Conservation (phyloP, 768 basidiomycete species). For the Auricularia sp. region DNA sequence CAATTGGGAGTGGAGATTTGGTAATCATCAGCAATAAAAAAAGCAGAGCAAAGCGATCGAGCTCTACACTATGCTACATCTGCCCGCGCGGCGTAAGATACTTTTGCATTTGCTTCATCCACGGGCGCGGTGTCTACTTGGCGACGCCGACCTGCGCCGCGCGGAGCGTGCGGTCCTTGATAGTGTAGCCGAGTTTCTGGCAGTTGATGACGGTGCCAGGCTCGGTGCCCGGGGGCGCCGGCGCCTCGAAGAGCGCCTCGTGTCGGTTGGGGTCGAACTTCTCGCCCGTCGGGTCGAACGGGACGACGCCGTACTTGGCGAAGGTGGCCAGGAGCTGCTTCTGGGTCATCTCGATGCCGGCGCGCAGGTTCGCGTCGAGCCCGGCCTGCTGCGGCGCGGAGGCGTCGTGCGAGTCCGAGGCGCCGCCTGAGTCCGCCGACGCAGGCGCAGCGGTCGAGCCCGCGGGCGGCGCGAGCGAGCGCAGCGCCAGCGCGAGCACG, state of each 20-base stretch:
- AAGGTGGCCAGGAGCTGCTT: constrained; percentile 81
- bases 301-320: constrained; percentile 83
- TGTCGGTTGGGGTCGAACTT: constrained; percentile 91
- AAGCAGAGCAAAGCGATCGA: no score
- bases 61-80: neutral
- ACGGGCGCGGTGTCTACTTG: constrained; percentile 25
- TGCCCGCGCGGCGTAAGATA: neutral
- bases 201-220: constrained; percentile 86
- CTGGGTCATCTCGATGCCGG: constrained; percentile 88
- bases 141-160: constrained; percentile 96
- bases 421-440: constrained; percentile 21
- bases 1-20: no score
- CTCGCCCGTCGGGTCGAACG: constrained; percentile 88
- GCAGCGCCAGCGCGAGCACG: constrained; percentile 75
- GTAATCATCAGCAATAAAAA: no score
- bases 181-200: constrained; percentile 84
- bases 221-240: constrained; percentile 70
- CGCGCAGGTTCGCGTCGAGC: constrained; percentile 55
- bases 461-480: constrained; percentile 39
- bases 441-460: constrained; percentile 21
- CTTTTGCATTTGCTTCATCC: neutral
- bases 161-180: constrained; percentile 86
- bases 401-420: constrained; percentile 10
- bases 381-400: constrained; percentile 33
- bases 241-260: constrained; percentile 91